Percentiles rank a stretch among this genome's conserved stretches.
Conservation (phyloP, 441 rosid genomes). For the Gossypium aridum region DNA sequence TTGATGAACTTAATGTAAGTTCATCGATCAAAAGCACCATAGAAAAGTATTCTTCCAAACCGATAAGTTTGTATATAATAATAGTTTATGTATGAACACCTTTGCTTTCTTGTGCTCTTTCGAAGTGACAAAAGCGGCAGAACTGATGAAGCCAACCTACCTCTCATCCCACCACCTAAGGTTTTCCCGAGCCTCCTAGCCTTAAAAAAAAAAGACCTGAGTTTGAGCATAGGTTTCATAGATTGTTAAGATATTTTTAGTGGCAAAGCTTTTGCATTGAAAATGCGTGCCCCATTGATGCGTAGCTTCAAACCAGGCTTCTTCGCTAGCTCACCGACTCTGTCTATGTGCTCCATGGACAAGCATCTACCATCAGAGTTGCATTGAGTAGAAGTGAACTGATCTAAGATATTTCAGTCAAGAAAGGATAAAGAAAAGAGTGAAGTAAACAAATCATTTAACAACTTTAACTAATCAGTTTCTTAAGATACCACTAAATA, state of each 20-base stretch:
- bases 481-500: not conserved
- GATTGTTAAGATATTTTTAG: not conserved
- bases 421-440: not conserved
- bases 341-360: constrained; percentile 60
- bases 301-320: constrained; percentile 86
- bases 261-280: constrained; percentile 43
- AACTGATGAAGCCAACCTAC: constrained; percentile 72
- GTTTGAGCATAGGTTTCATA: not conserved
- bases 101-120: constrained; percentile 75
- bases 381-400: constrained; percentile 24
- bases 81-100: constrained; percentile 17
- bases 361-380: constrained; percentile 85
- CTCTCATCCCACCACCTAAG: constrained; percentile 92
- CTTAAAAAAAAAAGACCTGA: constrained; percentile 17
- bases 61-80: too few relatives aligned
- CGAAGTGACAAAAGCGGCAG: constrained; percentile 71
- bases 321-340: constrained; percentile 74
- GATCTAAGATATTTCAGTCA: not conserved
- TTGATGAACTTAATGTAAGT: too few relatives aligned
- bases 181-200: constrained; percentile 85
- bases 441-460: not conserved
- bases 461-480: not conserved
- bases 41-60: too few relatives aligned
- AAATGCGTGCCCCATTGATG: constrained; percentile 87
- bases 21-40: too few relatives aligned